Evolutionary conservation across 768 basidiomycete species (phyloP), one percentile per base, ranked within the genome.

Genomic region (Rhodocollybia butyracea): DNA sequence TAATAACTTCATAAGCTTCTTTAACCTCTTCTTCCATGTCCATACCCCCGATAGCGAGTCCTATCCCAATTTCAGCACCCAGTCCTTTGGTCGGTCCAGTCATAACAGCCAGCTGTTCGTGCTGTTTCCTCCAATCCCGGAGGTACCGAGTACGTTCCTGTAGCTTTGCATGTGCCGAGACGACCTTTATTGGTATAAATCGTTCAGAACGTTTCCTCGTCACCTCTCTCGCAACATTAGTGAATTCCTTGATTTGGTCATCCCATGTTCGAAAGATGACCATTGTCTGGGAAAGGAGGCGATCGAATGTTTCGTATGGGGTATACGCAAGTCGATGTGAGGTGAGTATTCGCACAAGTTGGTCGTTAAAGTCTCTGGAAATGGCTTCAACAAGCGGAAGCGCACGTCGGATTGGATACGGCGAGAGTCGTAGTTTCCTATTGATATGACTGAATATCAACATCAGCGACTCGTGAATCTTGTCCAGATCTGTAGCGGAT

Each of bases 1-100:
- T 98, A 64, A 99, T 83, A n/a, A 89, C 86, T 66, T 99, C 96
- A 69, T 98, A 99, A 12, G 93, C 94, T 68, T 93, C 88, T 68
- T 91, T 88, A 40, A 98, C 94, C 69, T 98, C 96, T 64, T 94
- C 94, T 66, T 95, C 94, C 95, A 98, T 97, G 65, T 98, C 94
- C 81, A 98, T 88, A 2, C 92, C 94, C 1, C 89, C 87, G 15
- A 90, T 83, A 57, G 92, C 88, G 63, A 85, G 80, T 3, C 88
- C 85, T 6, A 84, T 78, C 34, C n/a, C n/a, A n/a, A n/a, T n/a
- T n/a, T n/a, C n/a, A n/a, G 85, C n/a, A 30, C 55, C 85, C 17
- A 95, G 71, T 3, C 93, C 94, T 64, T 90, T 91, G 34, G 92
- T 94, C 24, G 94, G 95, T 2, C 89, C 91, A 1, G 96, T 98